Percentiles rank a stretch among this genome's conserved stretches.
phyloP scores from a whole-genome alignment of 139 green algal genomes.

The Asterochloris erici region DNA sequence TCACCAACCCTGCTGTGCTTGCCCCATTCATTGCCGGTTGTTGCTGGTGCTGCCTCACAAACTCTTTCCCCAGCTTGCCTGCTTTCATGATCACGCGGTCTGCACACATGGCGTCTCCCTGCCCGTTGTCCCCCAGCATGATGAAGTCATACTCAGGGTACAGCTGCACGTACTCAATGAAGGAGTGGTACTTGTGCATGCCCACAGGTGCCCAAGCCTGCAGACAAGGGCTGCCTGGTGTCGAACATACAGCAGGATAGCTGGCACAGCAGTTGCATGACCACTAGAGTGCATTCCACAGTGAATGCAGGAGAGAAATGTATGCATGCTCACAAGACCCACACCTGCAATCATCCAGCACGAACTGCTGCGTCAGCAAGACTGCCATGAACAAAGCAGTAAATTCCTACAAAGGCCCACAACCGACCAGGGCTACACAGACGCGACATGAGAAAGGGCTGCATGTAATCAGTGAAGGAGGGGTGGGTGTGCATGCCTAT shows the following conservation, averaged over 20 bases:
- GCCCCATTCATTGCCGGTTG: too few species aligned
- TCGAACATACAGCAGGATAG: neutral
- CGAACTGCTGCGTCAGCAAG: too few species aligned
- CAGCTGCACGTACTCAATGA: slow-evolving; percentile 44
- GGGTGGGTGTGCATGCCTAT: too few species aligned
- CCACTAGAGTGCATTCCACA: neutral
- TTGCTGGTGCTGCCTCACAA: neutral
- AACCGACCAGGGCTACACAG: too few species aligned
- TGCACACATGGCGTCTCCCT: slow-evolving; percentile 26
- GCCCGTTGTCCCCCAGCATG: slow-evolving; percentile 59
- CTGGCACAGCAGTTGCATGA: neutral
- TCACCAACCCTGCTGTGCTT: too few species aligned
- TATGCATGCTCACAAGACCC: too few species aligned
- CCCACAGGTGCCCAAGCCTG: slow-evolving; percentile 18
- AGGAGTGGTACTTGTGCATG: slow-evolving; percentile 25
- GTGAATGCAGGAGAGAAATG: too few species aligned
- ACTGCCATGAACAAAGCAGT: too few species aligned
- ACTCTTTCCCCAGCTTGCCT: neutral
- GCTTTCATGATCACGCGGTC: slow-evolving; percentile 17
- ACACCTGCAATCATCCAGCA: too few species aligned
- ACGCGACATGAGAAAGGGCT: too few species aligned
- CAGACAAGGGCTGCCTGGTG: neutral
- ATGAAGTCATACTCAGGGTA: slow-evolving; percentile 58
- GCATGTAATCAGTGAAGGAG: too few species aligned
- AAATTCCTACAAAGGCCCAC: too few species aligned